Conservation (phyloP, 2,329 filamentous ascomycete genomes). For the Ophiocordyceps australis region DNA sequence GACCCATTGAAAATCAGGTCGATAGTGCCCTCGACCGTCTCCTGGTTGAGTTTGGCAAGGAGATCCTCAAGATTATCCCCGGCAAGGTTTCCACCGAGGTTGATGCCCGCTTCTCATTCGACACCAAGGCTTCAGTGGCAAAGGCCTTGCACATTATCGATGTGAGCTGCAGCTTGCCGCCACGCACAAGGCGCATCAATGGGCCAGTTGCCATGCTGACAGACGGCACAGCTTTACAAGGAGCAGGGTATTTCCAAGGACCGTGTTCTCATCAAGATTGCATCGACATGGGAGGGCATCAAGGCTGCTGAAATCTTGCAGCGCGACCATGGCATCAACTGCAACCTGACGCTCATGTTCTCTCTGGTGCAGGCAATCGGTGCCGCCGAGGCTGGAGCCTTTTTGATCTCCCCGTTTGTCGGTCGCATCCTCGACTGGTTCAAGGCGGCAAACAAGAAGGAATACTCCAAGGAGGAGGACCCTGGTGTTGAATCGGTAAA, state of each 20-base stretch:
- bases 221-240: conserved; percentile 63
- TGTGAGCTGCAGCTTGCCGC: conserved; percentile 28
- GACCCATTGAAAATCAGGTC: conserved; percentile 60
- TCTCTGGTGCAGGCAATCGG: conserved; percentile 86
- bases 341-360: conserved; percentile 99
- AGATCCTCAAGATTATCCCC: conserved; percentile 92
- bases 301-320: conserved; percentile 95
- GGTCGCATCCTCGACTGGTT: conserved; percentile 99
- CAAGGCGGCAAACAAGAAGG: conserved; percentile 92
- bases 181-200: conserved; percentile 1
- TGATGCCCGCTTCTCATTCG: conserved; percentile 89
- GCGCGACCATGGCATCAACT: conserved; percentile 90
- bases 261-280: conserved; percentile 94
- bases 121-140: conserved; percentile 76
- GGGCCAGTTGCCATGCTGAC: conserved; percentile 4
- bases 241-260: conserved; percentile 81
- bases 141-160: conserved; percentile 97
- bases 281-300: conserved; percentile 98
- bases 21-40: conserved; percentile 84
- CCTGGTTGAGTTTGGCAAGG: conserved; percentile 92
- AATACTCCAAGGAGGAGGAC: conserved; percentile 78
- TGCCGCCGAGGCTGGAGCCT: conserved; percentile 85
- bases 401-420: conserved; percentile 98
- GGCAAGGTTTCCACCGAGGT: conserved; percentile 99
- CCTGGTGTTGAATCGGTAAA: conserved; percentile 91